These are phyloP conservation scores for Alternaria ventricosa DNA, from an alignment of 2,329 filamentous ascomycete genomes.

Conservation along the genomic window DNA sequence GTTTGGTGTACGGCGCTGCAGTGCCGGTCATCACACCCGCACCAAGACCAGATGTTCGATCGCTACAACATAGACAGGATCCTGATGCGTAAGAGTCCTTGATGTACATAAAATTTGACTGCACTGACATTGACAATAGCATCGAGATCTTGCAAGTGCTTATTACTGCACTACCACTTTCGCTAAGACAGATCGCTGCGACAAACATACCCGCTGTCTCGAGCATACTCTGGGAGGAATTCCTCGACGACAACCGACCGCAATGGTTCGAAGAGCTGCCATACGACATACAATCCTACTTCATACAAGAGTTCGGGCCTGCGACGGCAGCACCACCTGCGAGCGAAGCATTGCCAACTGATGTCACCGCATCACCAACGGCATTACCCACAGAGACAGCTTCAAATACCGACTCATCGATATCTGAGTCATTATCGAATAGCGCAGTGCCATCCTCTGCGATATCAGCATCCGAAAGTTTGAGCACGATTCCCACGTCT, in stretches of 20 bases:
- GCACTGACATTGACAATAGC: conserved; percentile 24
- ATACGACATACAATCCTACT: conserved; percentile 43
- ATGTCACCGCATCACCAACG: conserved; percentile 8
- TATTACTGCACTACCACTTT: conserved; percentile 44
- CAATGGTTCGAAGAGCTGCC: conserved; percentile 44
- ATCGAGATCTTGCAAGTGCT: conserved; percentile 44
- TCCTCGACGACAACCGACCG: conserved; percentile 42
- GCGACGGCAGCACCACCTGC: conserved; percentile 30
- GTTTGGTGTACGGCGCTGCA: conserved; percentile 17
- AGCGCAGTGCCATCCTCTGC: conserved; percentile 4
- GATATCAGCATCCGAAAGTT: not conserved
- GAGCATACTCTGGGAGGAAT: conserved; percentile 43
- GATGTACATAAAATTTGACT: not conserved
- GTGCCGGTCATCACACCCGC: conserved; percentile 38
- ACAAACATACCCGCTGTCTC: conserved; percentile 46
- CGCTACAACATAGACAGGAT: conserved; percentile 26
- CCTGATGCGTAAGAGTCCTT: conserved; percentile 40
- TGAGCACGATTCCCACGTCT: not conserved
- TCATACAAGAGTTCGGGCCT: conserved; percentile 43
- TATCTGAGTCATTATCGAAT: conserved; percentile 2
- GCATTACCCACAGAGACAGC: conserved; percentile 5
- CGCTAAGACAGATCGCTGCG: conserved; percentile 43
- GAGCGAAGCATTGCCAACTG: conserved; percentile 5
- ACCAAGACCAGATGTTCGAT: conserved; percentile 22
- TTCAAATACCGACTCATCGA: not conserved